phyloP scores from a whole-genome alignment of 2,329 filamentous ascomycete genomes.

The Chrysosporium queenslandicum region DNA sequence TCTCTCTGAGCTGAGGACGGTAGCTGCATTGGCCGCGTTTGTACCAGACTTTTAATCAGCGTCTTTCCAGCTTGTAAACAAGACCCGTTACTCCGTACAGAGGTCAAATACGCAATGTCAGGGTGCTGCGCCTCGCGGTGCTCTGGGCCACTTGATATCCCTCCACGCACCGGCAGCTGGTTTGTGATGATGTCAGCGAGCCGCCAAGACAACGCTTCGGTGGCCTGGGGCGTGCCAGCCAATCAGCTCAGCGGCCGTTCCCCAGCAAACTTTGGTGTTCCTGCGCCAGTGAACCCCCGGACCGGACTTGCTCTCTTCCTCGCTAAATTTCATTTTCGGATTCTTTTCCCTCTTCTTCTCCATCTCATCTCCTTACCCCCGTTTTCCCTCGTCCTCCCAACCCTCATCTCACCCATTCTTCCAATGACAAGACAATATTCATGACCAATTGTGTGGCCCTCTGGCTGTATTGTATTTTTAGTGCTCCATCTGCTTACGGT shows the following conservation, averaged over 20 bases:
- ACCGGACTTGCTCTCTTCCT: not conserved
- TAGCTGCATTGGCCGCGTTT: too few species aligned
- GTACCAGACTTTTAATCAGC: too few species aligned
- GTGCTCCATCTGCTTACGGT: not conserved
- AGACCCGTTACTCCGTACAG: too few species aligned
- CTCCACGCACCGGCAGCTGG: too few species aligned
- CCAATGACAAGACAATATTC: not conserved
- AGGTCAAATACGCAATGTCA: too few species aligned
- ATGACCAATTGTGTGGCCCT: not conserved
- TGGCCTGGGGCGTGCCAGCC: not conserved
- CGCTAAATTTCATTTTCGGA: constrained; percentile 1
- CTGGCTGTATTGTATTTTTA: not conserved
- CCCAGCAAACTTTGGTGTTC: not conserved
- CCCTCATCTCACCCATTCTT: not conserved
- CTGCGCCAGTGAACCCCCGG: not conserved
- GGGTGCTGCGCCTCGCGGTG: too few species aligned
- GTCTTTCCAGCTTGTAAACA: too few species aligned
- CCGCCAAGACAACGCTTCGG: not conserved
- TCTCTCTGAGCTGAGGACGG: too few species aligned
- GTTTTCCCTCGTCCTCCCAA: not conserved
- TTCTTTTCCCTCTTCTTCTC: constrained; percentile 7
- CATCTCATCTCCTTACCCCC: not conserved
- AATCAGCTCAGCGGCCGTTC: not conserved
- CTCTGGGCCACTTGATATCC: too few species aligned
- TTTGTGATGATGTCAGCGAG: not conserved